A percentile compares a stretch with the other conserved stretches of the same genome.
Evolutionary conservation across 495 filamentous ascomycete genomes (phyloP).

Genomic region (Cenococcum geophilum): DNA sequence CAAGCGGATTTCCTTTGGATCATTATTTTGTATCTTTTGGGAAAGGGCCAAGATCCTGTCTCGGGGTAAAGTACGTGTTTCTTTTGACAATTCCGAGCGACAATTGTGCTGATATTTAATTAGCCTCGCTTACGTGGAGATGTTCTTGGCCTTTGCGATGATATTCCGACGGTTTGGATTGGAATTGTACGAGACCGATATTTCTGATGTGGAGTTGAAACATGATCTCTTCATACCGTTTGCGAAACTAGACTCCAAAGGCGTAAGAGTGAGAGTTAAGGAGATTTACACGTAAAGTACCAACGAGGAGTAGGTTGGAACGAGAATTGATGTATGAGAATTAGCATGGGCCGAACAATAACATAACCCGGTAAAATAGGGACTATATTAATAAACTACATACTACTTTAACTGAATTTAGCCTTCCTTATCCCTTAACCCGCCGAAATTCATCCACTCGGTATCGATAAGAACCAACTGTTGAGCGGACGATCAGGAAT

Average conservation of each 20-base stretch:
- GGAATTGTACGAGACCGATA: constrained; percentile 20
- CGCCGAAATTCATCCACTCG: too few relatives aligned
- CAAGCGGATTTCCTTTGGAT: constrained; percentile 15
- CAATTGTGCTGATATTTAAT: neutral
- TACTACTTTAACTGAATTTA: too few relatives aligned
- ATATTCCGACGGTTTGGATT: constrained; percentile 30
- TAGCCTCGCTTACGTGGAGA: constrained; percentile 29
- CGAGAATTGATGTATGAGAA: too few relatives aligned
- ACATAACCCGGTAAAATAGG: too few relatives aligned
- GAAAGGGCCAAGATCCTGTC: constrained; percentile 24
- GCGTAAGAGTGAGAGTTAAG: constrained; percentile 17
- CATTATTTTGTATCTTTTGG: constrained; percentile 29
- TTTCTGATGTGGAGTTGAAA: constrained; percentile 20
- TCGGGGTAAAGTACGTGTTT: constrained; percentile 24
- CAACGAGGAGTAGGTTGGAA: too few relatives aligned
- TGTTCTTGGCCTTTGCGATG: constrained; percentile 27
- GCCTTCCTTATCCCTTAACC: too few relatives aligned
- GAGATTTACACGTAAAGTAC: too few relatives aligned
- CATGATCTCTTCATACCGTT: constrained; percentile 28
- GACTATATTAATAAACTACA: too few relatives aligned
- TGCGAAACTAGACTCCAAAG: constrained; percentile 22
- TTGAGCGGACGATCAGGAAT: too few relatives aligned
- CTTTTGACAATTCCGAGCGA: neutral
- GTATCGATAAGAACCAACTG: too few relatives aligned
- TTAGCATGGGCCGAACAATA: too few relatives aligned